These are phyloP conservation scores for Pseudocercospora crystallina DNA, from an alignment of 2,329 filamentous ascomycete species.

Conservation along the genomic window DNA sequence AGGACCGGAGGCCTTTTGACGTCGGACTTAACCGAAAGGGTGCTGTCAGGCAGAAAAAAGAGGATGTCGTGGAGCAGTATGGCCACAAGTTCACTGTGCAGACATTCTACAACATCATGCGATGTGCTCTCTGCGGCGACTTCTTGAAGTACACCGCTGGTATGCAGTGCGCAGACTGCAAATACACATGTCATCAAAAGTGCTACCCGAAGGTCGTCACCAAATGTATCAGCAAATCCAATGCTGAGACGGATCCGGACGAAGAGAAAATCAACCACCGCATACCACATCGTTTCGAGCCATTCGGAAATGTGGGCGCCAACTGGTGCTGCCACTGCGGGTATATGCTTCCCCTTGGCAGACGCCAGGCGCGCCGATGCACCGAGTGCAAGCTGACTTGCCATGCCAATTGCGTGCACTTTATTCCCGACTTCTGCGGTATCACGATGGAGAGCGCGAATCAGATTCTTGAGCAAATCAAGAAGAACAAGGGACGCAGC, in stretches of 20 bases:
- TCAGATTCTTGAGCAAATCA: conserved; percentile 83
- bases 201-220: conserved; percentile 96
- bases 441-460: conserved; percentile 99
- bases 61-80: conserved; percentile 97
- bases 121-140: conserved; percentile 93
- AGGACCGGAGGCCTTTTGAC: conserved; percentile 78
- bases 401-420: conserved; percentile 86
- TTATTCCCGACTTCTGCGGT: conserved; percentile 97
- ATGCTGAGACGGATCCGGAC: conserved; percentile 95
- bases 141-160: conserved; percentile 98
- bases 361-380: conserved; percentile 93
- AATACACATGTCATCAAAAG: conserved; percentile 98
- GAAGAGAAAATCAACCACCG: conserved; percentile 99
- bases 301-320: conserved; percentile 95
- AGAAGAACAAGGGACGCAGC: conserved; percentile 65
- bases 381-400: conserved; percentile 91
- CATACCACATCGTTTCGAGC: conserved; percentile 94
- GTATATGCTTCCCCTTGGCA: conserved; percentile 90
- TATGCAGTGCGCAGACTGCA: conserved; percentile 99
- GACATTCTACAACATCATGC: conserved; percentile 99
- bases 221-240: conserved; percentile 99
- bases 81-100: conserved; percentile 98
- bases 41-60: conserved; percentile 94
- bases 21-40: conserved; percentile 91
- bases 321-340: conserved; percentile 99